phyloP scores from a whole-genome alignment of 2,329 filamentous ascomycete genomes.

The Talaromyces sp. region DNA sequence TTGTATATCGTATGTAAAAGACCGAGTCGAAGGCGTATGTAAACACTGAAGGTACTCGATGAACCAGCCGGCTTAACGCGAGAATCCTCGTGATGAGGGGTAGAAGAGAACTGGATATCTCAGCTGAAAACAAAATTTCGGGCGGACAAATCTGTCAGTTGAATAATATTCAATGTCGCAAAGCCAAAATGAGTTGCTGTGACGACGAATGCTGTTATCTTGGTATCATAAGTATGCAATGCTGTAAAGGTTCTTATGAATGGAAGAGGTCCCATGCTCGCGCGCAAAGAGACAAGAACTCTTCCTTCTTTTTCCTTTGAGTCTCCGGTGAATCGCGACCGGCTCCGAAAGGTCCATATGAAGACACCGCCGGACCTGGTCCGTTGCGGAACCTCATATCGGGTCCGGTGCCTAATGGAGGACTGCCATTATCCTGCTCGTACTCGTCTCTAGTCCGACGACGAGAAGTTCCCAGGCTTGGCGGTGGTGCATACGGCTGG shows the following conservation, averaged over 20 bases:
- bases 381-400: conserved; percentile 43
- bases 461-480: conserved; percentile 45
- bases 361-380: conserved; percentile 34
- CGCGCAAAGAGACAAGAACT: conserved; percentile 82
- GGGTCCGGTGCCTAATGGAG: conserved; percentile 74
- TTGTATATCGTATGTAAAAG: neutral
- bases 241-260: conserved; percentile 52
- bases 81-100: neutral
- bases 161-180: neutral
- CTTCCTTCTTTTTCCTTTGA: conserved; percentile 81
- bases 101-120: neutral
- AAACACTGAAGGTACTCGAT: conserved; percentile 1
- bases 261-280: conserved; percentile 97
- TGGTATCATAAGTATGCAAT: neutral
- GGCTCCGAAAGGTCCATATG: conserved; percentile 71
- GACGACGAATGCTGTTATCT: neutral
- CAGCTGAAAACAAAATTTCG: neutral
- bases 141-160: neutral
- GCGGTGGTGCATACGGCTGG: conserved; percentile 46
- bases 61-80: neutral
- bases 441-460: conserved; percentile 85
- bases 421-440: conserved; percentile 79
- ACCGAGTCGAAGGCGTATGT: neutral
- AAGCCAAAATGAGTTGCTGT: neutral
- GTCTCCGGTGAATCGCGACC: conserved; percentile 80